Conservation (phyloP, 2,329 filamentous ascomycete genomes). For the Lasiodiplodia gonubiensis region DNA sequence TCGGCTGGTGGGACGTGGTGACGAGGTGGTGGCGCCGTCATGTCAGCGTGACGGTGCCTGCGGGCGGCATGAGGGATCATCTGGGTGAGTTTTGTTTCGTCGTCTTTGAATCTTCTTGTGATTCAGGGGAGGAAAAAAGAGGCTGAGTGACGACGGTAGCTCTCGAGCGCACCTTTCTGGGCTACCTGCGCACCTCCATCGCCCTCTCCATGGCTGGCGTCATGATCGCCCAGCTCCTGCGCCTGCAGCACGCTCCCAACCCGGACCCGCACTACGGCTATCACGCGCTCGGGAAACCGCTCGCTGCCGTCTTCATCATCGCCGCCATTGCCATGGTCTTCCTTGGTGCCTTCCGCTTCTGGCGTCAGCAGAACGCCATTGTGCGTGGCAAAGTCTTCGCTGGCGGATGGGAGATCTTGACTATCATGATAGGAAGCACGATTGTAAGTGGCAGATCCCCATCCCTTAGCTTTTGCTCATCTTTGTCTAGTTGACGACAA, state of each 20-base stretch:
- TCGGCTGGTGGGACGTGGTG: conserved; percentile 46
- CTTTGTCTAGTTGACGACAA: conserved; percentile 8
- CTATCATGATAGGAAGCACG: conserved; percentile 54
- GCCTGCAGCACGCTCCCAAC: conserved; percentile 58
- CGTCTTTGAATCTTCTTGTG: conserved; percentile 25
- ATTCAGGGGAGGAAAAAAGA: conserved; percentile 15
- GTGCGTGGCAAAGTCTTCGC: conserved; percentile 61
- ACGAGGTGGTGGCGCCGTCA: conserved; percentile 57
- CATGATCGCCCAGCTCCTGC: conserved; percentile 70
- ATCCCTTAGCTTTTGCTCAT: not conserved
- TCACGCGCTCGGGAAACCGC: conserved; percentile 64
- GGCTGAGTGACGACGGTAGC: conserved; percentile 52
- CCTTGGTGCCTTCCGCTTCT: conserved; percentile 65
- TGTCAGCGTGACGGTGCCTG: conserved; percentile 57
- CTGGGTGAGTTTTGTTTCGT: conserved; percentile 52
- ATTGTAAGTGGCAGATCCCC: conserved; percentile 48
- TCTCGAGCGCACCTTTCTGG: conserved; percentile 75
- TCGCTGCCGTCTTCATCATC: conserved; percentile 58
- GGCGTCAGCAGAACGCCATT: conserved; percentile 65
- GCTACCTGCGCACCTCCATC: conserved; percentile 73
- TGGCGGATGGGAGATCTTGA: conserved; percentile 64
- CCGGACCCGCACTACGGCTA: conserved; percentile 61
- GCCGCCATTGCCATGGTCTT: conserved; percentile 56
- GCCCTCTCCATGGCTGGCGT: conserved; percentile 72
- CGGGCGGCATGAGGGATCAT: conserved; percentile 60